Conservation (phyloP, 768 basidiomycete genomes). For the Scleroderma citrinum region DNA sequence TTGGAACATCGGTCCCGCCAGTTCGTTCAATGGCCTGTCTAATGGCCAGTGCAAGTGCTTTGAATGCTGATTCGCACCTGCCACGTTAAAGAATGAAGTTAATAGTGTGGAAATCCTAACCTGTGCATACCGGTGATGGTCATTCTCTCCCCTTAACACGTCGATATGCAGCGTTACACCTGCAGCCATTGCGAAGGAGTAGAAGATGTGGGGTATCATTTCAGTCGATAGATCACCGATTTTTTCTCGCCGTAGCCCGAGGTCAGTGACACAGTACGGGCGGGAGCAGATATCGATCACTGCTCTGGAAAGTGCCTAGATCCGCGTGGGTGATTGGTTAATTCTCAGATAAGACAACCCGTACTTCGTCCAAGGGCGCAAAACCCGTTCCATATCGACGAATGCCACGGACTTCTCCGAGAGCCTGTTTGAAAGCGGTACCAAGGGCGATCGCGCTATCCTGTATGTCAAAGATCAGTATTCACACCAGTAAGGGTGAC, state of each 20-base stretch:
- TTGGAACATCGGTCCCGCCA: constrained; percentile 86
- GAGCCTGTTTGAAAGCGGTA: constrained; percentile 87
- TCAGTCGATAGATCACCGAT: constrained; percentile 94
- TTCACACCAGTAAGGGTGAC: constrained; percentile 12
- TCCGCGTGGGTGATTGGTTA: not conserved
- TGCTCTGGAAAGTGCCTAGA: constrained; percentile 86
- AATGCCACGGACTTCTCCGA: constrained; percentile 94
- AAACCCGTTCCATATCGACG: constrained; percentile 93
- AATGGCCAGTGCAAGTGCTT: constrained; percentile 93
- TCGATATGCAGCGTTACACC: constrained; percentile 94
- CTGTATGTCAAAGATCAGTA: constrained; percentile 43
- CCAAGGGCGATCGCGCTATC: constrained; percentile 85
- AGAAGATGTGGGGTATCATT: constrained; percentile 97
- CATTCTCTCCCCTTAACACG: constrained; percentile 91
- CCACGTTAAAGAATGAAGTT: not conserved
- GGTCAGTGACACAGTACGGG: constrained; percentile 90
- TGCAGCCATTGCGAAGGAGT: constrained; percentile 96
- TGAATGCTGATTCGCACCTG: constrained; percentile 97
- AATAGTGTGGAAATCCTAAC: not conserved
- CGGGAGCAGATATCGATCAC: constrained; percentile 98
- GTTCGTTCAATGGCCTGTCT: constrained; percentile 90
- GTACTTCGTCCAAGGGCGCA: constrained; percentile 93
- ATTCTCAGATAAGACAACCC: constrained; percentile 11
- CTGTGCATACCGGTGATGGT: constrained; percentile 85
- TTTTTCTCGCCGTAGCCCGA: constrained; percentile 84